phyloP scores from a whole-genome alignment of 805 yeast genomes.

The Blastobotrys chiropterorum region DNA sequence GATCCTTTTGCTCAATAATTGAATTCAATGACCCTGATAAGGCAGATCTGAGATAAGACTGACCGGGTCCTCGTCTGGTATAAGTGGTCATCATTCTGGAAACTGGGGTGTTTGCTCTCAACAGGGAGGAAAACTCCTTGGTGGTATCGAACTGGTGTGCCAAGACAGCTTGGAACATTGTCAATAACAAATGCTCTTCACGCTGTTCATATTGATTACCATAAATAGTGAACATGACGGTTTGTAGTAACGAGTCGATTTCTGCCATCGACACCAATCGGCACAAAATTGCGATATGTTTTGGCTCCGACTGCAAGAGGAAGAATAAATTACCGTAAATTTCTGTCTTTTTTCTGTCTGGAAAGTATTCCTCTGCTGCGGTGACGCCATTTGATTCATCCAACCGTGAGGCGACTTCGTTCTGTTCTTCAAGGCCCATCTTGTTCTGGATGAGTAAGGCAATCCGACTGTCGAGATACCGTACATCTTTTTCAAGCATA shows the following conservation, averaged over 20 bases:
- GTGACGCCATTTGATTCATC: constrained; percentile 17
- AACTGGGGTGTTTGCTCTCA: constrained; percentile 36
- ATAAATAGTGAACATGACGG: constrained; percentile 36
- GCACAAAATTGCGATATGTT: constrained; percentile 31
- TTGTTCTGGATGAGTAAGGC: constrained; percentile 35
- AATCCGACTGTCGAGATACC: constrained; percentile 34
- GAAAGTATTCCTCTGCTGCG: constrained; percentile 23
- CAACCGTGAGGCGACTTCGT: constrained; percentile 30
- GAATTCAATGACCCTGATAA: constrained; percentile 25
- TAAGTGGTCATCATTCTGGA: constrained; percentile 37
- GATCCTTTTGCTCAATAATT: constrained; percentile 24
- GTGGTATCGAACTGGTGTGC: constrained; percentile 33
- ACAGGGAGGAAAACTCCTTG: constrained; percentile 30
- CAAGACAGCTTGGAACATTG: constrained; percentile 35
- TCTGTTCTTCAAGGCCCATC: constrained; percentile 32
- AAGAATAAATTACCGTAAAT: constrained; percentile 32
- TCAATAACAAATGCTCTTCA: constrained; percentile 33
- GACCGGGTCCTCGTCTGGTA: constrained; percentile 36
- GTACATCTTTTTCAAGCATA: constrained; percentile 33
- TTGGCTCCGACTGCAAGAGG: constrained; percentile 34
- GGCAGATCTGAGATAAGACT: constrained; percentile 31
- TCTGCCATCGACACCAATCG: constrained; percentile 30
- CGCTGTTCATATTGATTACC: constrained; percentile 39
- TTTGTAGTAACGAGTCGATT: constrained; percentile 34
- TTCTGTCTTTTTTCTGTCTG: constrained; percentile 28